These are phyloP conservation scores for Calonectria multiphialidica DNA, from an alignment of 2,329 filamentous ascomycete species.

Conservation along the genomic window DNA sequence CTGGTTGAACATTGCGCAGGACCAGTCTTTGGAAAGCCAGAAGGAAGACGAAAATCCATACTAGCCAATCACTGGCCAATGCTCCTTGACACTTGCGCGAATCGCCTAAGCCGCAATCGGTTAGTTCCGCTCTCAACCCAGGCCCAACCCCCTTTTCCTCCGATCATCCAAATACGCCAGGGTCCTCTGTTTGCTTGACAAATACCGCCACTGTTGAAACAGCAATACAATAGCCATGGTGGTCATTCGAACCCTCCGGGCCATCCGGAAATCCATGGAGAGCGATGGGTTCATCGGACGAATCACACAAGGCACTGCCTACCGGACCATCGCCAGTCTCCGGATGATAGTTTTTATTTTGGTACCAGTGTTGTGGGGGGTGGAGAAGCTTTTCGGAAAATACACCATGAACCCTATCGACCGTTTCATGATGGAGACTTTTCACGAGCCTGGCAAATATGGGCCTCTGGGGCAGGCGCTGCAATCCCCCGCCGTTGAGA, in stretches of 20 bases:
- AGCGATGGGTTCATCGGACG: background rate
- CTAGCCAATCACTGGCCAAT: no score
- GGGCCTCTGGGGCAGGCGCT: background rate
- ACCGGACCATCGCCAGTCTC: background rate
- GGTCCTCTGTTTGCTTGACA: no score
- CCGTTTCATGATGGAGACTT: background rate
- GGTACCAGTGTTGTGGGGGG: background rate
- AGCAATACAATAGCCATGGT: background rate
- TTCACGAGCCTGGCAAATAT: background rate
- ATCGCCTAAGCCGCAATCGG: no score
- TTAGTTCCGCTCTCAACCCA: no score
- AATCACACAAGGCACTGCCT: background rate
- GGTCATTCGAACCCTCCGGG: background rate
- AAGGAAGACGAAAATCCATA: no score
- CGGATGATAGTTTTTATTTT: background rate
- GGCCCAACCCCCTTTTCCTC: no score
- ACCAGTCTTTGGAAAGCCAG: no score
- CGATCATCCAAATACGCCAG: no score
- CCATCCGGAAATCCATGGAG: background rate
- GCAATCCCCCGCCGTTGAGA: background rate
- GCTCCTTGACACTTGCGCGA: no score
- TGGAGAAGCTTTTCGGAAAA: background rate
- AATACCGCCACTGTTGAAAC: background rate
- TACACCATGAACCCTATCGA: background rate
- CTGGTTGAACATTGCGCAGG: no score